Base-by-base conservation (phyloP, 768 basidiomycete species). In the Austroboletus eburneus region DNA sequence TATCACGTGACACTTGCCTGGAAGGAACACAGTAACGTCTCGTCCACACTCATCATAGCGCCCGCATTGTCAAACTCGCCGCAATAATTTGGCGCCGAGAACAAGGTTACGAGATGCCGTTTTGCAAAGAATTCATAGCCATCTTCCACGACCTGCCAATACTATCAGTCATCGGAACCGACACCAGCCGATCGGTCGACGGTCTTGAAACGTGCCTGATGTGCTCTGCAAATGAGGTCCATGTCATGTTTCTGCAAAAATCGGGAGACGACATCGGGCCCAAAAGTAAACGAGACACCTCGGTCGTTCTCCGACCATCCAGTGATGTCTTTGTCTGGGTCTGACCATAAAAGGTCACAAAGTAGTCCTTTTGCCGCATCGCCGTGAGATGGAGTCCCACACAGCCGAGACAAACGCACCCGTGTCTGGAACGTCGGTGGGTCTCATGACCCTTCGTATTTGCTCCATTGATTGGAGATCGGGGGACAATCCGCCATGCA, bases 231-330 rank as follows among this genome's bases (percentile, higher is more conserved):
- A 62, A 97, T 97, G 64, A 98, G 74, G 68, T 98, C 95, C 95
- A 98, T 96, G 70, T 99, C 95, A 65, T 99, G 95, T 69, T 97
- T 97, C 77, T 96, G 93, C 61, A 99, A 74, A 80, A 99, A 99
- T 59, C 95, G 80, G 57, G 91, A 91, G 43, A 99, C 95, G 39
- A 99, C 95, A 64, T 98, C 95, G 20, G 94, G 92, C 8, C 95
- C 95, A 68, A 97, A 99, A 20, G 95, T 98, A 71, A 99, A 99
- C 34, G 93, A 96, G 42, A 99, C 95, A 48, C 95, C 95, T 63
- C 95, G 81, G 68, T 99, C 95, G 66, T 99, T 99, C 74, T 99
- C 95, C 66, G 91, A 92, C 95, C 95, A 99, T 6, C 95, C 95
- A 13, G 91, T 94, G 65, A 98, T 97, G 64, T 97, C 95, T 69